Evolutionary conservation across 371 early-diverging fungal genomes (phyloP).

Genomic region (Lichtheimia ornata): DNA sequence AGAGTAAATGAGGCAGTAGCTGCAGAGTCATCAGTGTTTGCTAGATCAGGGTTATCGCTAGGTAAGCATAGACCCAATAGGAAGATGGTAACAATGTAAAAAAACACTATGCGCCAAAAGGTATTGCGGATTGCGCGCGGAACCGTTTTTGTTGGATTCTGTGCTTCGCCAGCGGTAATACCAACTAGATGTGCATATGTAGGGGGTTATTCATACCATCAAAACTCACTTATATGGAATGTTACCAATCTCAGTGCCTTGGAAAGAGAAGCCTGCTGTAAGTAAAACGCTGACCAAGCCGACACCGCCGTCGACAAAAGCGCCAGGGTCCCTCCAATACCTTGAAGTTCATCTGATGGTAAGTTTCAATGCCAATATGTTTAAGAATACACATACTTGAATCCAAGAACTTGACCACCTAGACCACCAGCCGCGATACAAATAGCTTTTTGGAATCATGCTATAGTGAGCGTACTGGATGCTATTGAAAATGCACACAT

Average conservation of each 20-base stretch:
- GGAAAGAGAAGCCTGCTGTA: slow-evolving; percentile 80
- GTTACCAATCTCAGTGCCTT: slow-evolving; percentile 73
- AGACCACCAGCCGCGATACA: slow-evolving; percentile 68
- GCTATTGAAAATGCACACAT: neutral
- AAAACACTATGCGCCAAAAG: slow-evolving; percentile 74
- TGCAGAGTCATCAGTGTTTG: slow-evolving; percentile 47
- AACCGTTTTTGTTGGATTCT: slow-evolving; percentile 70
- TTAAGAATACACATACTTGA: slow-evolving; percentile 15
- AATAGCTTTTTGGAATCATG: slow-evolving; percentile 51
- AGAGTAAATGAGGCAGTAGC: slow-evolving; percentile 70
- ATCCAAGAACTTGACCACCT: slow-evolving; percentile 60
- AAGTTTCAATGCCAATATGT: neutral
- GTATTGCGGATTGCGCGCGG: slow-evolving; percentile 70
- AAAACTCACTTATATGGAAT: neutral
- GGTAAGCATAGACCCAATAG: slow-evolving; percentile 72
- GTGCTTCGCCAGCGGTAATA: slow-evolving; percentile 73
- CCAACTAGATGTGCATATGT: slow-evolving; percentile 49
- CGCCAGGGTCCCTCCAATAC: slow-evolving; percentile 75
- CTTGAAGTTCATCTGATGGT: slow-evolving; percentile 15
- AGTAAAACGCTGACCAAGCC: slow-evolving; percentile 71
- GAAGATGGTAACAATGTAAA: slow-evolving; percentile 66
- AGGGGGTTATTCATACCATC: neutral
- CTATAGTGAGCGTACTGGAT: neutral
- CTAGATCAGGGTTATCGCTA: slow-evolving; percentile 52
- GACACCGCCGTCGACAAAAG: slow-evolving; percentile 74